Percentiles rank a stretch among this genome's conserved stretches.
Conservation (phyloP, 2,329 filamentous ascomycete species). For the Didymella sp. region DNA sequence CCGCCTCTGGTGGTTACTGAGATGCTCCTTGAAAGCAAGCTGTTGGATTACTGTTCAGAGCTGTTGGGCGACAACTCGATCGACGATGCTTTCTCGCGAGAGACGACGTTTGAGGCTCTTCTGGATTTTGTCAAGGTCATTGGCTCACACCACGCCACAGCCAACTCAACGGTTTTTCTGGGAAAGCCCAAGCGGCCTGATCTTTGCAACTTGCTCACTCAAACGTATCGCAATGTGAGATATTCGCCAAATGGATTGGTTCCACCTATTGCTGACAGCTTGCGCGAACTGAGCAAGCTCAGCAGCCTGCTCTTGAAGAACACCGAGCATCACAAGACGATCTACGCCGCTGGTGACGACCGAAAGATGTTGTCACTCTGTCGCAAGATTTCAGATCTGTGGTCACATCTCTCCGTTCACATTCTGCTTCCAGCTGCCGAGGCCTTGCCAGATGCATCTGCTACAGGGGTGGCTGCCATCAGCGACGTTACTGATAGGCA, state of each 20-base stretch:
- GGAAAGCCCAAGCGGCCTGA: slow-evolving; percentile 46
- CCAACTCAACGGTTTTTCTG: slow-evolving; percentile 39
- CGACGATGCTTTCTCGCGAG: slow-evolving; percentile 46
- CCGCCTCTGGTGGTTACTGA: slow-evolving; percentile 39
- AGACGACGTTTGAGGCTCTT: slow-evolving; percentile 49
- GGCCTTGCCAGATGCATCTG: background rate
- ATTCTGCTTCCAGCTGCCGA: background rate
- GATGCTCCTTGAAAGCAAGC: slow-evolving; percentile 48
- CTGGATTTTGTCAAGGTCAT: slow-evolving; percentile 52
- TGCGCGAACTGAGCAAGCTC: slow-evolving; percentile 37
- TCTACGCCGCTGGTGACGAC: slow-evolving; percentile 34
- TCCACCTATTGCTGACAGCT: slow-evolving; percentile 34
- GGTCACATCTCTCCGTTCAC: slow-evolving; percentile 16
- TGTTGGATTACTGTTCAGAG: slow-evolving; percentile 50
- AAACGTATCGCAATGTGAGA: slow-evolving; percentile 37
- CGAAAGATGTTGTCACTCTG: slow-evolving; percentile 46
- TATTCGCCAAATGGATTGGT: slow-evolving; percentile 12
- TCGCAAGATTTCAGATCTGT: slow-evolving; percentile 40
- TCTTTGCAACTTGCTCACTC: slow-evolving; percentile 46
- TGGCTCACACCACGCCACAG: slow-evolving; percentile 41
- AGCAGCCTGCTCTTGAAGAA: slow-evolving; percentile 31
- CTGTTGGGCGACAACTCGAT: slow-evolving; percentile 53
- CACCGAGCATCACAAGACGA: slow-evolving; percentile 22
- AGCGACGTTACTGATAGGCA: slow-evolving; percentile 47
- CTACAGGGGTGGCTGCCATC: slow-evolving; percentile 28